Conservation (phyloP, 371 early-diverging fungal genomes). For the Mortierella sp. region DNA sequence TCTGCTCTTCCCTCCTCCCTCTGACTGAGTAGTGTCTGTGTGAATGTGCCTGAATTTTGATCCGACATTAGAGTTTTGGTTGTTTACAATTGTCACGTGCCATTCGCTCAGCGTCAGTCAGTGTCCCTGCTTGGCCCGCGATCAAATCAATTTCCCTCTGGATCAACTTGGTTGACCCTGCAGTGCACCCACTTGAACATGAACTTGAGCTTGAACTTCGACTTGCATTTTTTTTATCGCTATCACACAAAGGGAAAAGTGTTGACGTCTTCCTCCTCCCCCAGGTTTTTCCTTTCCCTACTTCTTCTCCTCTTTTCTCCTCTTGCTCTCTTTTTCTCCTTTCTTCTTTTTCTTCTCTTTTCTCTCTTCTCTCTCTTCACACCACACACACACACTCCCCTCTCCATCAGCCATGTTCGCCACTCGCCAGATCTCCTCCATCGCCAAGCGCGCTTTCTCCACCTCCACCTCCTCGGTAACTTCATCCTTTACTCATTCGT, state of each 20-base stretch:
- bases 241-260: not conserved
- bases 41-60: constrained; percentile 2
- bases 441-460: constrained; percentile 81
- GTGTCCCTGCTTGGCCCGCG: constrained; percentile 6
- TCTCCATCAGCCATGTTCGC: constrained; percentile 39
- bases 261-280: not conserved
- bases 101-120: not conserved
- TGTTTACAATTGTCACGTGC: constrained; percentile 1
- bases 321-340: constrained; percentile 7
- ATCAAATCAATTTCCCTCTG: not conserved
- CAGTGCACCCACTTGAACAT: no score
- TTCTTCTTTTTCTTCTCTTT: not conserved
- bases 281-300: not conserved
- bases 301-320: constrained; percentile 9
- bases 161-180: not conserved
- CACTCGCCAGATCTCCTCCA: constrained; percentile 53
- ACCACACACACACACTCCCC: constrained; percentile 2
- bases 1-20: not conserved
- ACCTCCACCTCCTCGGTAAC: constrained; percentile 62
- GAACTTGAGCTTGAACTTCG: no score
- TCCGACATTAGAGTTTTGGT: not conserved
- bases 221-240: not conserved
- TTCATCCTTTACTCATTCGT: not conserved
- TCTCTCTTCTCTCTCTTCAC: constrained; percentile 9
- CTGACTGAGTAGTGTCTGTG: no score